Evolutionary conservation across 2,329 filamentous ascomycete species (phyloP), one percentile per base, ranked within the genome.

Genomic region (Cercospora sojina): DNA sequence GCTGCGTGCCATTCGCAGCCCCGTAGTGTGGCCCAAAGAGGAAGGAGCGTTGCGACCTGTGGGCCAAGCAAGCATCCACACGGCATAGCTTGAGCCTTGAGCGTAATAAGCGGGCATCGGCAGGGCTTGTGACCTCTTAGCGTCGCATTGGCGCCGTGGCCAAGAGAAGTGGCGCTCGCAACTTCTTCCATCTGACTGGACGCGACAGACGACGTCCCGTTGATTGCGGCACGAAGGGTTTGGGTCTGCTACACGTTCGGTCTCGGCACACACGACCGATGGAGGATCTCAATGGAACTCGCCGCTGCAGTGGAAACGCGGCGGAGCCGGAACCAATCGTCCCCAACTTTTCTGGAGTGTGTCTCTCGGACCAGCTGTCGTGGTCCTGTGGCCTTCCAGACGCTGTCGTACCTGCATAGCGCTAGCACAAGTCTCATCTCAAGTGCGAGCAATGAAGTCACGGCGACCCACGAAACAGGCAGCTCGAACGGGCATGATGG

Each of bases 41-140:
- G 60, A 63, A 63, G 60, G 60, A 53, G 49, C 43, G 20, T 9
- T 9, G 38, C 31, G 9, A 29, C 9, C 10, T n/a, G 10, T 47
- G 47, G n/a, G 20, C 49, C 31, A 63, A 63, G 32, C 31, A 63
- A 63, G 32, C 60, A 56, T 25, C 31, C 31, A 16, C 20, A 31
- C 31, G 23, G n/a, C 60, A 25, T 41, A 56, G 60, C 60, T 63
- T 63, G 51, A 41, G 29, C 32, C 60, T 63, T 63, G 51, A 41
- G 29, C 32, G 23, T 29, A 51, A 63, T 63, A 63, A 63, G 60
- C 18, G 35, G 60, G 16, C 51, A 63, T 41, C 32, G 60, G 60
- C 60, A 56, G 25, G 49, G 41, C 60, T 63, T 63, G 60, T 63
- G 32, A 63, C 49, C 43, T 62, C 60, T 62, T 43, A 38, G 31